Percentiles rank a stretch among this genome's conserved stretches.
Conservation (phyloP, 2,329 filamentous ascomycete genomes). For the Colletotrichum salicis region DNA sequence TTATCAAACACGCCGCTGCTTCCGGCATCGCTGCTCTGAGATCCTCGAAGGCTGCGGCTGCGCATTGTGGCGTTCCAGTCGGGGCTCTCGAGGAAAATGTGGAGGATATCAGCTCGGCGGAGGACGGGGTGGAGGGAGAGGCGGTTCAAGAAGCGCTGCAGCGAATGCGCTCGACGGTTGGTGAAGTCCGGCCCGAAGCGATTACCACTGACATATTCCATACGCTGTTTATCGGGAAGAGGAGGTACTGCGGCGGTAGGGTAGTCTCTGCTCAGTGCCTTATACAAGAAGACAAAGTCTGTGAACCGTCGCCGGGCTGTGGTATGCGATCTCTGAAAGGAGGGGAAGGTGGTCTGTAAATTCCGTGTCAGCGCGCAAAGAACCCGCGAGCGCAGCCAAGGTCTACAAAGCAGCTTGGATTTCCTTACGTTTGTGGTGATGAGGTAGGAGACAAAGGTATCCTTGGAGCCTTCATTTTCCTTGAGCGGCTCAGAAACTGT, state of each 20-base stretch:
- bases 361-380: conserved; percentile 20
- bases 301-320: conserved; percentile 91
- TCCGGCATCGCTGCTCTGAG: conserved; percentile 59
- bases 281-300: conserved; percentile 97
- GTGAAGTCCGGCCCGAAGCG: conserved; percentile 96
- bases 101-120: conserved; percentile 82
- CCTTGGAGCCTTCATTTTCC: conserved; percentile 96
- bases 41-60: conserved; percentile 74
- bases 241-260: conserved; percentile 93
- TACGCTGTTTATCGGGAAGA: conserved; percentile 97
- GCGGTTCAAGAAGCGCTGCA: conserved; percentile 90
- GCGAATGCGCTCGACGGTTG: conserved; percentile 83
- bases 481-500: conserved; percentile 86
- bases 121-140: conserved; percentile 89
- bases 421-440: conserved; percentile 83
- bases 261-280: conserved; percentile 86
- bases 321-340: conserved; percentile 85
- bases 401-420: conserved; percentile 13
- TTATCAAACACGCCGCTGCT: conserved; percentile 87
- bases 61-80: conserved; percentile 99
- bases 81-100: conserved; percentile 88
- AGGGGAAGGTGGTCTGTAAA: conserved; percentile 86
- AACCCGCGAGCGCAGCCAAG: background rate
- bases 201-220: conserved; percentile 97
- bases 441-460: conserved; percentile 94